Percentiles rank a stretch among this genome's conserved stretches.
phyloP scores from a whole-genome alignment of 441 rosid species.

The Populus hybrid region DNA sequence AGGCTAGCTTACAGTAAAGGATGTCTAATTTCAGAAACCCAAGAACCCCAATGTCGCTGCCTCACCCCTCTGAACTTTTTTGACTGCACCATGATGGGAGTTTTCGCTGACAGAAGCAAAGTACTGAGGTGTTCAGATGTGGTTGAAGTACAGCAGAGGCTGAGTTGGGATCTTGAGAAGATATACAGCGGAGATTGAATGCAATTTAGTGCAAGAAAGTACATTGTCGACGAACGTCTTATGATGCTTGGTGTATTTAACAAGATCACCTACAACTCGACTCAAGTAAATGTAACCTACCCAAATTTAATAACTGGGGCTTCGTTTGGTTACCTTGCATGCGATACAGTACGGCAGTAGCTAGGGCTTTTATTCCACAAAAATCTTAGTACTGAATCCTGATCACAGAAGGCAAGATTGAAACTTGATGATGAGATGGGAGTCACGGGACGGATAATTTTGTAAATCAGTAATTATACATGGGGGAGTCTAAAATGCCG shows the following conservation, averaged over 20 bases:
- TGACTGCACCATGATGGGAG: constrained; percentile 39
- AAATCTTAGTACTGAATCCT: not conserved
- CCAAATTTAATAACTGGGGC: not conserved
- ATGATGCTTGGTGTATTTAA: no score
- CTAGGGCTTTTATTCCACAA: not conserved
- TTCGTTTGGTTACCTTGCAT: not conserved
- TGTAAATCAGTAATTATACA: no score
- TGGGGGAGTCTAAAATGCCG: no score
- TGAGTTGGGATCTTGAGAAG: not conserved
- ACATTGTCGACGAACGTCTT: no score
- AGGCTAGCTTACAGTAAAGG: constrained; percentile 39
- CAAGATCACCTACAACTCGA: not conserved
- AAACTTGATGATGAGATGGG: not conserved
- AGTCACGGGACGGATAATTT: no score
- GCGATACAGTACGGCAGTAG: not conserved
- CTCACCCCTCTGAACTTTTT: constrained; percentile 30
- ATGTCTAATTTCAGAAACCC: constrained; percentile 62
- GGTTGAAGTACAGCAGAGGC: constrained; percentile 12
- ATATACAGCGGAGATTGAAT: not conserved
- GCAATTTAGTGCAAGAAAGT: not conserved
- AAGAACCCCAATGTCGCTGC: constrained; percentile 53
- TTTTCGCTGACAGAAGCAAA: not conserved
- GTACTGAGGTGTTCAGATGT: not conserved
- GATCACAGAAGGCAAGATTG: not conserved
- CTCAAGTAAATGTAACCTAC: not conserved